Evolutionary conservation across 1,139 yeast genomes (phyloP).

Genomic region (Yamadazyma spencermartinsiae): DNA sequence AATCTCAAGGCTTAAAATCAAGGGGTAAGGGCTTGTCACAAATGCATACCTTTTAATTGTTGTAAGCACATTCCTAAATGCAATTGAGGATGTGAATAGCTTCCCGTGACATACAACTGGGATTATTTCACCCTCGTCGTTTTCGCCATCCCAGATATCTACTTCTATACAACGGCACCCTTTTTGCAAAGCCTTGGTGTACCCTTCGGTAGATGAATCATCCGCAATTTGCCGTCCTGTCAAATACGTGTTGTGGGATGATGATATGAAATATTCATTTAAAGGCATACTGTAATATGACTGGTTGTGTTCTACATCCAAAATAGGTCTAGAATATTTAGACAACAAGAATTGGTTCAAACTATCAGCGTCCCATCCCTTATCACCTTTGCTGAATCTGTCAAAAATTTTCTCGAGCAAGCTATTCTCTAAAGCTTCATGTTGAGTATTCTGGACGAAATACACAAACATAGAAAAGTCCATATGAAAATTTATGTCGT

Average conservation of each 20-base stretch:
- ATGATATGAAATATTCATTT: constrained; percentile 83
- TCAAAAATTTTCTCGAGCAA: constrained; percentile 39
- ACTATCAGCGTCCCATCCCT: constrained; percentile 45
- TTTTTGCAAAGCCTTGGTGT: constrained; percentile 81
- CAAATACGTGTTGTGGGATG: constrained; percentile 93
- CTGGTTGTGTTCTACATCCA: constrained; percentile 19
- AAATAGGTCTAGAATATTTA: constrained; percentile 38
- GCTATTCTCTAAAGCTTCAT: constrained; percentile 38
- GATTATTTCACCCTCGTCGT: constrained; percentile 29
- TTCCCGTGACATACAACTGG: constrained; percentile 93
- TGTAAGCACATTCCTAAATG: constrained; percentile 66
- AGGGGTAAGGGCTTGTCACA: constrained; percentile 77
- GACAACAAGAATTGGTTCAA: constrained; percentile 56
- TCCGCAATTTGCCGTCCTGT: constrained; percentile 91
- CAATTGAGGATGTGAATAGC: constrained; percentile 73
- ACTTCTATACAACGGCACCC: constrained; percentile 94
- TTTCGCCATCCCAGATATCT: constrained; percentile 89
- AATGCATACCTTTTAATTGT: constrained; percentile 84
- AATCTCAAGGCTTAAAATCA: constrained; percentile 84
- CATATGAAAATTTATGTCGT: constrained; percentile 33
- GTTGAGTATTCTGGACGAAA: constrained; percentile 55
- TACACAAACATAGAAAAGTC: constrained; percentile 36
- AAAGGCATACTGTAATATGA: constrained; percentile 67
- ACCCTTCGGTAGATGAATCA: constrained; percentile 88
- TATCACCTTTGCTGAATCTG: constrained; percentile 38